Conservation (phyloP, 371 early-diverging fungal species). For the Mucor velutinosus region DNA sequence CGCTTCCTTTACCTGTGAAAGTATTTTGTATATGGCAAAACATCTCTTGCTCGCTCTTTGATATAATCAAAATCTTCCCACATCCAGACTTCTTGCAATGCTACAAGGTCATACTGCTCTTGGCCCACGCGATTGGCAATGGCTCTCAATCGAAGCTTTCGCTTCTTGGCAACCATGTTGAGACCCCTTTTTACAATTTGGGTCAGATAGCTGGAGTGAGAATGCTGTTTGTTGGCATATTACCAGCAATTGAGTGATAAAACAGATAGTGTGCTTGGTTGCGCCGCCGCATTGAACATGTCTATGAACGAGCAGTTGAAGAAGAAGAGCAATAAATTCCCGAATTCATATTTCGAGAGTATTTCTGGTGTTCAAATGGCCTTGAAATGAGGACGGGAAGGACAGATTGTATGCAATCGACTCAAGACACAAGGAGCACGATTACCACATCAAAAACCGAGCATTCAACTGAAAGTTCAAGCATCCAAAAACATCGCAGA, state of each 20-base stretch:
- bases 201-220: not conserved
- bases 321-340: not conserved
- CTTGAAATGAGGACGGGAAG: not conserved
- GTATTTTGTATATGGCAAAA: constrained; percentile 50
- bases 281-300: not conserved
- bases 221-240: not conserved
- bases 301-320: no score
- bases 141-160: constrained; percentile 49
- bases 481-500: no score
- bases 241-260: constrained; percentile 64
- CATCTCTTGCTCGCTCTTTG: constrained; percentile 23
- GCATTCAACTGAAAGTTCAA: no score
- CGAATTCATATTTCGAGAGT: not conserved
- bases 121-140: constrained; percentile 54
- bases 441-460: no score
- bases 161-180: constrained; percentile 51
- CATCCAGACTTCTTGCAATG: constrained; percentile 68
- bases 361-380: not conserved
- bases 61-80: constrained; percentile 54
- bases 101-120: constrained; percentile 56
- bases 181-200: constrained; percentile 50
- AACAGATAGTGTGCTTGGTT: constrained; percentile 34
- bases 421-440: no score
- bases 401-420: not conserved
- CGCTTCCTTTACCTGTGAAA: constrained; percentile 45